These are phyloP conservation scores for Pseudogymnoascus sp. DNA, from an alignment of 2,329 filamentous ascomycete species.

Conservation along the genomic window DNA sequence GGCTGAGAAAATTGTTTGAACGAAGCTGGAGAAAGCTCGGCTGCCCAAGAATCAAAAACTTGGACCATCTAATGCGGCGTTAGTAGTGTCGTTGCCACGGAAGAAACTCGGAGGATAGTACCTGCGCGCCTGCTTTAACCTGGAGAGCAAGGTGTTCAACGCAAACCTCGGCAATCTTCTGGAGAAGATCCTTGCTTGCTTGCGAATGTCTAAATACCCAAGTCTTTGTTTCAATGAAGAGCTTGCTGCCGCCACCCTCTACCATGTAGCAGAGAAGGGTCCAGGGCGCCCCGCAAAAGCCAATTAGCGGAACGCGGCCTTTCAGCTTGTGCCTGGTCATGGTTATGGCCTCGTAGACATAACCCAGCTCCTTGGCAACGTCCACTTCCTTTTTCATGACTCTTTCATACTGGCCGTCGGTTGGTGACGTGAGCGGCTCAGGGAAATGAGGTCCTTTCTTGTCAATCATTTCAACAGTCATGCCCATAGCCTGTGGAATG, in stretches of 20 bases:
- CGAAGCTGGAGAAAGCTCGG: constrained; percentile 74
- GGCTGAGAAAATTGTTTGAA: constrained; percentile 83
- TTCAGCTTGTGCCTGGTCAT: constrained; percentile 79
- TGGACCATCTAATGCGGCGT: constrained; percentile 59
- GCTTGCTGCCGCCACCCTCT: constrained; percentile 89
- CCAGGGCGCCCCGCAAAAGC: constrained; percentile 96
- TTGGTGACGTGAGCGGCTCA: constrained; percentile 66
- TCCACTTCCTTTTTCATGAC: constrained; percentile 73
- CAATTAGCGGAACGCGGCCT: constrained; percentile 84
- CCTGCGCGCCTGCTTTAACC: constrained; percentile 86
- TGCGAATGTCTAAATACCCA: constrained; percentile 89
- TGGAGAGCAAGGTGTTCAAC: constrained; percentile 91
- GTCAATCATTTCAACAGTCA: constrained; percentile 97
- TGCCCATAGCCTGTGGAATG: constrained; percentile 94
- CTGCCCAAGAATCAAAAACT: constrained; percentile 98
- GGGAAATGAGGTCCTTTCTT: constrained; percentile 96
- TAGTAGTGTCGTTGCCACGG: background rate
- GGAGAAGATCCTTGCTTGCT: constrained; percentile 69
- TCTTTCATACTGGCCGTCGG: constrained; percentile 72
- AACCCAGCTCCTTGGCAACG: constrained; percentile 74
- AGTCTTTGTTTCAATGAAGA: constrained; percentile 89
- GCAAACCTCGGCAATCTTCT: constrained; percentile 89
- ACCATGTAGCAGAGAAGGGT: constrained; percentile 98
- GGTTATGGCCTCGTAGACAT: constrained; percentile 93
- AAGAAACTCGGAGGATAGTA: constrained; percentile 27